Conservation (phyloP, 1,284 basidiomycete species). For the Moesziomyces antarcticus region DNA sequence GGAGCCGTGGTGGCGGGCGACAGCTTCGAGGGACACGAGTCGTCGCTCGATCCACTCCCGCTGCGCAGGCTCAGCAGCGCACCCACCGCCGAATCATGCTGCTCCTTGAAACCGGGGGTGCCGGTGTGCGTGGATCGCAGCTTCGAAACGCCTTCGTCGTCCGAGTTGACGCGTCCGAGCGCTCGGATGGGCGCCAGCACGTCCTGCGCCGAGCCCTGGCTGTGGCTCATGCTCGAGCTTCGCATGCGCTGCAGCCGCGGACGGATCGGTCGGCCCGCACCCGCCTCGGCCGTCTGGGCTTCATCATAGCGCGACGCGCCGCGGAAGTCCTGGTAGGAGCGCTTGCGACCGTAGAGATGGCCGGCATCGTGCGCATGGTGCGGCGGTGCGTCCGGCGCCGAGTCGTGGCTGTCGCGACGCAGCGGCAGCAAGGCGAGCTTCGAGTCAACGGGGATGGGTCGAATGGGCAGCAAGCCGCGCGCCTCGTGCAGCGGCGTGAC, state of each 20-base stretch:
- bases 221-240: slow-evolving; percentile 40
- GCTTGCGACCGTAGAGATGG: slow-evolving; percentile 31
- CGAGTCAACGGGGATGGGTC: slow-evolving; percentile 42
- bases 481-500: slow-evolving; percentile 47
- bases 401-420: slow-evolving; percentile 21
- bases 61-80: slow-evolving; percentile 46
- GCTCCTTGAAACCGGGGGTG: slow-evolving; percentile 19
- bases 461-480: slow-evolving; percentile 42
- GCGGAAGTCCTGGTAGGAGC: slow-evolving; percentile 35
- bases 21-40: slow-evolving; percentile 2
- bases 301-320: slow-evolving; percentile 10
- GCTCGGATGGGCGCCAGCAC: slow-evolving; percentile 28
- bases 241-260: slow-evolving; percentile 39
- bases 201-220: slow-evolving; percentile 12
- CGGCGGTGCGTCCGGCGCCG: background rate
- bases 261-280: slow-evolving; percentile 10
- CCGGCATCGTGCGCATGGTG: slow-evolving; percentile 5
- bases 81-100: slow-evolving; percentile 45
- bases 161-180: slow-evolving; percentile 26
- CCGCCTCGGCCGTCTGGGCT: background rate
- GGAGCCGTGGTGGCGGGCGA: slow-evolving; percentile 23
- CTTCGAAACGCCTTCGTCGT: slow-evolving; percentile 41
- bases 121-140: slow-evolving; percentile 34
- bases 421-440: slow-evolving; percentile 20
- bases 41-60: slow-evolving; percentile 38